Base-by-base conservation (phyloP, 2,329 filamentous ascomycete species). In the Cadophora malorum region DNA sequence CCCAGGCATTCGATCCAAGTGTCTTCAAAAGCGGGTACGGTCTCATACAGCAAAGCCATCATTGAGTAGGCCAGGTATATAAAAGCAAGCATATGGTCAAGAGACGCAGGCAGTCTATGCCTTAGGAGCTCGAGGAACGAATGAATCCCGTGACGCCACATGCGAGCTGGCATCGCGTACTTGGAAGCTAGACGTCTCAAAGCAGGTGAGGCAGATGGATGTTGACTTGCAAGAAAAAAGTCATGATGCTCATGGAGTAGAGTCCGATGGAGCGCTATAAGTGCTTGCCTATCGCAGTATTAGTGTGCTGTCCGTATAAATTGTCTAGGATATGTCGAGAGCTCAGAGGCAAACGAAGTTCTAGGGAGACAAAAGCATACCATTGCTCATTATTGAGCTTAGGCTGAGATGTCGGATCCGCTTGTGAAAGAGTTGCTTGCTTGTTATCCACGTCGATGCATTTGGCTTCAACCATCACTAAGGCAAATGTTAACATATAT, bases 81-180 rank as follows among this genome's bases (percentile, higher is more conserved):
- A 65, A 97, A 98, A 0, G 90, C 89, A 0, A 97, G 81, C 94
- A 98, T 97, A 65, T 96, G 91, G 61, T 97, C 94, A 0, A 94
- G 80, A 1, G 91, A 94, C 0, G 84, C 84, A 0, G 94, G 95
- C 0, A 97, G 81, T 2, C 90, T 86, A 71, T 92, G 88, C 0
- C 93, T 84, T 0, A 97, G 79, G 0, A 96, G 78, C 72, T 97
- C 93, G 0, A 97, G 83, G 67, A 96, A 96, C 0, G 88, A 90
- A 76, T 96, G 93, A 3, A 98, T 97, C 0, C 92, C 95, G 90
- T 85, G 92, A 0, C 93, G 85, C 96, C 96, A 98, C 92, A 98
- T 96, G 0, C 95, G 83, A 0, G 92, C 93, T 0, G 95, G 94
- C 93, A 98, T 97, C 0, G 89, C 89, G 73, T 97, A 97, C 69